Evolutionary conservation across 2,329 filamentous ascomycete genomes (phyloP).

Genomic region (Shiraia sp.): DNA sequence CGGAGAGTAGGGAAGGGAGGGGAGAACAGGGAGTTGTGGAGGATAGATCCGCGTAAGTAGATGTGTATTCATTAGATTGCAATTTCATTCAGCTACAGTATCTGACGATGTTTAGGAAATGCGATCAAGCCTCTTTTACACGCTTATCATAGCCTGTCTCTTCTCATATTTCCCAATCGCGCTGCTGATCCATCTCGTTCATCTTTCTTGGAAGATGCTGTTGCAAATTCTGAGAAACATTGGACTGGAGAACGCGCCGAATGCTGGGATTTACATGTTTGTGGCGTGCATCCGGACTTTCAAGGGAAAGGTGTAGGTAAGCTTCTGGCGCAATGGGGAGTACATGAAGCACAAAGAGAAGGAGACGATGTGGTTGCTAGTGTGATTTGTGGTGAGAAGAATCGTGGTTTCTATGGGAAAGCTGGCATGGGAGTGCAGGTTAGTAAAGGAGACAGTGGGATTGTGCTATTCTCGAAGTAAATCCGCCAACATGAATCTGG

Average conservation of each 20-base stretch:
- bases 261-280: constrained; percentile 35
- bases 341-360: constrained; percentile 36
- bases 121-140: constrained; percentile 16
- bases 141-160: constrained; percentile 15
- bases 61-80: too few species aligned
- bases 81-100: too few species aligned
- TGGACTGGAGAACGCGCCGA: constrained; percentile 31
- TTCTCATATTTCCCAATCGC: constrained; percentile 28
- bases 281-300: constrained; percentile 39
- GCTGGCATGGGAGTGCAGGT: constrained; percentile 21
- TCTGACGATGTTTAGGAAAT: constrained; percentile 19
- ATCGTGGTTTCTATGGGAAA: constrained; percentile 31
- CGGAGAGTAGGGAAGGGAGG: constrained; percentile 29
- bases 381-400: constrained; percentile 36
- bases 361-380: constrained; percentile 27
- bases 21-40: constrained; percentile 11
- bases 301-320: constrained; percentile 44
- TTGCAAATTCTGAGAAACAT: constrained; percentile 20
- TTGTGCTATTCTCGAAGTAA: constrained; percentile 26
- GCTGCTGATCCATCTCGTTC: constrained; percentile 26
- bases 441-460: constrained; percentile 12
- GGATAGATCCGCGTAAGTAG: constrained; percentile 29
- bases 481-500: too few species aligned
- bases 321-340: constrained; percentile 46
- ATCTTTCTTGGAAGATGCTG: constrained; percentile 24